These are phyloP conservation scores for Plantago lanceolata DNA, from an alignment of 305 asterid genomes.

Conservation along the genomic window DNA sequence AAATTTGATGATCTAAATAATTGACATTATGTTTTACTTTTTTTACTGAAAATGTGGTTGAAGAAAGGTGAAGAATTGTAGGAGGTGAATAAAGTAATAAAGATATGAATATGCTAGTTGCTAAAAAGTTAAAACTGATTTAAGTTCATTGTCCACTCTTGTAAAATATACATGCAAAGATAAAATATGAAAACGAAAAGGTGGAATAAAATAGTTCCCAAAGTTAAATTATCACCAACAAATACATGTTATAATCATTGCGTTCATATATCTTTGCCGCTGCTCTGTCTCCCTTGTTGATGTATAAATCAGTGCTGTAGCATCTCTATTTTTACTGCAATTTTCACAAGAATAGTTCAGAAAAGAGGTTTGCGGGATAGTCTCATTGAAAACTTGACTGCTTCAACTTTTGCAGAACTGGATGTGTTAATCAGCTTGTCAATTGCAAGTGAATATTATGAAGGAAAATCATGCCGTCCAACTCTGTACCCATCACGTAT, in stretches of 20 bases:
- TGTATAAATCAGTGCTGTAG: neutral
- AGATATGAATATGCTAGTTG: too few species aligned
- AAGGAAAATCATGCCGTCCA: conserved; percentile 83
- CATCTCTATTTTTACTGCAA: conserved; percentile 4
- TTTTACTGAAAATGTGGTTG: too few species aligned
- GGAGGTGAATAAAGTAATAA: too few species aligned
- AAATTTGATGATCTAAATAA: too few species aligned
- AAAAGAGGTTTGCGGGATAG: conserved; percentile 2
- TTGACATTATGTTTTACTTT: too few species aligned
- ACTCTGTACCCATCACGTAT: conserved; percentile 38
- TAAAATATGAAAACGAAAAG: neutral
- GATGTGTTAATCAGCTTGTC: conserved; percentile 92
- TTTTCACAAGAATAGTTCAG: neutral
- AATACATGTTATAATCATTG: neutral
- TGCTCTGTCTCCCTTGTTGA: neutral
- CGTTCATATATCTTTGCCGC: neutral
- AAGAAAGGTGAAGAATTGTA: too few species aligned
- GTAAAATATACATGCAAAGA: neutral
- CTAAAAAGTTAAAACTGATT: too few species aligned
- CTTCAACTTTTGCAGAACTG: conserved; percentile 63
- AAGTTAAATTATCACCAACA: too few species aligned
- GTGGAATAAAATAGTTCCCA: too few species aligned
- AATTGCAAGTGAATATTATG: conserved; percentile 75
- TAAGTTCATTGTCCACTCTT: too few species aligned
- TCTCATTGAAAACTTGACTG: conserved; percentile 25